Evolutionary conservation across 2,329 filamentous ascomycete species (phyloP).

Genomic region (Pseudocercospora fijiensis): DNA sequence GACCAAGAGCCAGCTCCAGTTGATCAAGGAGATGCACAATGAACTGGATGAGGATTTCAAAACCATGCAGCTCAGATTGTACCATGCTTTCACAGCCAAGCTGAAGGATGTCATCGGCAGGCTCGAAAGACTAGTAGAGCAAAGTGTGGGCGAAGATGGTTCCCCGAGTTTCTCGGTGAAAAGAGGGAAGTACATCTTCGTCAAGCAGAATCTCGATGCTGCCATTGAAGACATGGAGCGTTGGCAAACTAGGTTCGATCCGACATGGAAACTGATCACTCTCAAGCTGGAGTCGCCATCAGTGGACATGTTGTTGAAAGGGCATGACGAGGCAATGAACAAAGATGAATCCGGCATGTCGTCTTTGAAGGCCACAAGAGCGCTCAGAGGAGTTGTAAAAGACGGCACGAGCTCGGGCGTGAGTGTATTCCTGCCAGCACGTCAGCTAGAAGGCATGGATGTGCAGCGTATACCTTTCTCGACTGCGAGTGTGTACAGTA

Average conservation of each 20-base stretch:
- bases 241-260: constrained; percentile 39
- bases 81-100: background rate
- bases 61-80: constrained; percentile 23
- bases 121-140: constrained; percentile 1
- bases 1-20: constrained; percentile 32
- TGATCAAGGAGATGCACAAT: constrained; percentile 25
- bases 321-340: background rate
- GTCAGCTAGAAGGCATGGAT: background rate
- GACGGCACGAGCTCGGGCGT: background rate
- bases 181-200: constrained; percentile 20
- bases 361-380: background rate
- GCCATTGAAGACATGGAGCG: constrained; percentile 36
- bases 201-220: constrained; percentile 31
- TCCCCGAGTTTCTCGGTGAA: background rate
- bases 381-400: background rate
- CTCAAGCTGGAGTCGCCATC: constrained; percentile 5
- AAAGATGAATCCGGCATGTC: background rate
- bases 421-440: background rate
- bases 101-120: constrained; percentile 6
- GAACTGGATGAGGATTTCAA: constrained; percentile 28
- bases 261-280: constrained; percentile 39
- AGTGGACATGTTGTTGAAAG: background rate
- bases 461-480: background rate
- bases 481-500: background rate
- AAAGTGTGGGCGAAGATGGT: background rate